phyloP scores from a whole-genome alignment of 2,329 filamentous ascomycete genomes.

The Diaporthe longicolla region DNA sequence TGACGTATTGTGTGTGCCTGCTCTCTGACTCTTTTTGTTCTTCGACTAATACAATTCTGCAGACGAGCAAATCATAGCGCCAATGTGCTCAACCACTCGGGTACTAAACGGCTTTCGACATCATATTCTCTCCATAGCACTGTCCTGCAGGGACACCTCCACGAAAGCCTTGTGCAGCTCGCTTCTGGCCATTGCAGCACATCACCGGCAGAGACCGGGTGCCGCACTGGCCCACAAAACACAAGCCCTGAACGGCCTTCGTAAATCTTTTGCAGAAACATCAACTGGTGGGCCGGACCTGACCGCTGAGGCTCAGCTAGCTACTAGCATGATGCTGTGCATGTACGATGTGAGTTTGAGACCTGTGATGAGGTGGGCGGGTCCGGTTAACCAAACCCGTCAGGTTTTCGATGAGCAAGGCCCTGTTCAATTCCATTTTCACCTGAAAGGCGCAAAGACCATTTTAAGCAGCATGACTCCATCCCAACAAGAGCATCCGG shows the following conservation, averaged over 20 bases:
- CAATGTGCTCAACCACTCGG: background rate
- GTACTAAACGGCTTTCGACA: background rate
- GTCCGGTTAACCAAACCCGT: background rate
- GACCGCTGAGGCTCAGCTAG: background rate
- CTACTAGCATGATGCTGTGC: constrained; percentile 1
- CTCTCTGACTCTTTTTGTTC: background rate
- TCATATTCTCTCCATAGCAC: background rate
- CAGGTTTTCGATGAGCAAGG: constrained; percentile 2
- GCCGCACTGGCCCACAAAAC: background rate
- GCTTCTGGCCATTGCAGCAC: background rate
- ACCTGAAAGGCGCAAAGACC: background rate
- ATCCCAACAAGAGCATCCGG: background rate
- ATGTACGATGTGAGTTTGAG: background rate
- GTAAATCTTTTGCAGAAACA: background rate
- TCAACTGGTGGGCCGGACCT: fast-evolving
- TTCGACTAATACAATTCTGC: background rate
- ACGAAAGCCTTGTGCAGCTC: background rate
- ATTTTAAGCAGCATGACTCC: background rate
- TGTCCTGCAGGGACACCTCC: background rate
- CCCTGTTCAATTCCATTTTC: background rate
- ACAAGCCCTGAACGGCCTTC: background rate
- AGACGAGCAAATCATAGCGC: constrained; percentile 5
- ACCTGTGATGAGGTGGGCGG: background rate
- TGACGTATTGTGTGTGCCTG: background rate
- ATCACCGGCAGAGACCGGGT: background rate